These are phyloP conservation scores for Trichoderma sp. DNA, from an alignment of 2,329 filamentous ascomycete genomes.

Conservation along the genomic window DNA sequence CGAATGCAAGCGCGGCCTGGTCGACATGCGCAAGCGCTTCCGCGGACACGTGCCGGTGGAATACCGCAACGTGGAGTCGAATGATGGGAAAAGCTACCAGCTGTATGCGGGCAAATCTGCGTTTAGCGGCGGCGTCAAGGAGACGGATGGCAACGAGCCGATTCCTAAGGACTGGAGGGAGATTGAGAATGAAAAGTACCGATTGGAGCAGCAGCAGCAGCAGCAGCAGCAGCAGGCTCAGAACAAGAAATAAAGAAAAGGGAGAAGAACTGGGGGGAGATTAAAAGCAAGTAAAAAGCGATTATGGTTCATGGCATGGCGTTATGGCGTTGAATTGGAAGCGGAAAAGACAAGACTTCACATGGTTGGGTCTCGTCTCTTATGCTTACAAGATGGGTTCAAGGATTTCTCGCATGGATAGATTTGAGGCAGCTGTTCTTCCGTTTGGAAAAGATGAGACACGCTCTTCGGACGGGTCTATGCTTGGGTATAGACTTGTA, in stretches of 20 bases:
- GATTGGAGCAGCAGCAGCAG: slow-evolving; percentile 38
- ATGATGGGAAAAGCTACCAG: slow-evolving; percentile 64
- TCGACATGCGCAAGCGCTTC: slow-evolving; percentile 99
- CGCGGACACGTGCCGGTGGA: slow-evolving; percentile 87
- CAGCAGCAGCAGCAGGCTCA: slow-evolving; percentile 37
- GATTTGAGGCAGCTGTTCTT: neutral
- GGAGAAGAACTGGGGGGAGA: neutral
- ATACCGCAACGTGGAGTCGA: slow-evolving; percentile 54
- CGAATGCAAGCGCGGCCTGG: slow-evolving; percentile 93
- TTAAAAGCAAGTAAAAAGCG: neutral
- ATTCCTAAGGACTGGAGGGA: slow-evolving; percentile 64
- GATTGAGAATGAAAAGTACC: slow-evolving; percentile 63
- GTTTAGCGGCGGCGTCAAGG: slow-evolving; percentile 63
- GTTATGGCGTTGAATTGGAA: slow-evolving; percentile 13
- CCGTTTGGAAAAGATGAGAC: neutral
- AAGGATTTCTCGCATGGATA: neutral
- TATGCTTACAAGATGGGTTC: neutral
- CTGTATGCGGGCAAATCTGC: slow-evolving; percentile 78
- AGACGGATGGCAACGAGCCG: slow-evolving; percentile 68
- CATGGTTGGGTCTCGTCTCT: neutral
- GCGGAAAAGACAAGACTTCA: neutral
- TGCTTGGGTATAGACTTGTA: neutral
- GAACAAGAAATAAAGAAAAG: neutral
- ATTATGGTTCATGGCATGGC: slow-evolving; percentile 10
- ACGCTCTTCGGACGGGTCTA: neutral